Conservation (phyloP, 2,329 filamentous ascomycete species). For the Ceratocystis ficicola region DNA sequence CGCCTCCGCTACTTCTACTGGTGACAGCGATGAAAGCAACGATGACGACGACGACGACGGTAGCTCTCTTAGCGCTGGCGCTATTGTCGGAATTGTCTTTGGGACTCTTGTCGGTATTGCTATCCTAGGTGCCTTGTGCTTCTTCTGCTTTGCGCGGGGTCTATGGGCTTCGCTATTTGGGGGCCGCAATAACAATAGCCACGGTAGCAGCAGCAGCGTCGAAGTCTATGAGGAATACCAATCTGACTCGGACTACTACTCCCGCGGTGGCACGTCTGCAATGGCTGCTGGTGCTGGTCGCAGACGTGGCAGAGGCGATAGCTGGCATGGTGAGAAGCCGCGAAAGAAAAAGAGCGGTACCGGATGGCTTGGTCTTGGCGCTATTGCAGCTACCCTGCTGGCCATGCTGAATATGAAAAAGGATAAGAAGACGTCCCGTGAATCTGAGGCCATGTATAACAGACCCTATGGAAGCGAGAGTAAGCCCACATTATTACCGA, state of each 20-base stretch:
- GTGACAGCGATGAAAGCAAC: constrained; percentile 34
- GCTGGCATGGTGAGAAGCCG: constrained; percentile 35
- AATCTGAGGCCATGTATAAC: constrained; percentile 14
- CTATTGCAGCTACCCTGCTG: constrained; percentile 40
- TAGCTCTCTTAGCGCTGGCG: constrained; percentile 51
- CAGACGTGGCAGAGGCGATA: constrained; percentile 19
- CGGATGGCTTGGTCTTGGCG: constrained; percentile 43
- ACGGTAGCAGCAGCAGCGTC: constrained; percentile 36
- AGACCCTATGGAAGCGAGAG: constrained; percentile 15
- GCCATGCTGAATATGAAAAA: constrained; percentile 44
- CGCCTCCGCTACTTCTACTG: constrained; percentile 37
- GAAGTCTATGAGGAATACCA: constrained; percentile 33
- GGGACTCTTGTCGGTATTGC: constrained; percentile 55
- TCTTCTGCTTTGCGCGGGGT: constrained; percentile 57
- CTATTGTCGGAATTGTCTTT: constrained; percentile 71
- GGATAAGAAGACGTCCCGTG: constrained; percentile 33
- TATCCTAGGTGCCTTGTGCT: constrained; percentile 57
- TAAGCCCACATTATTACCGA: constrained; percentile 13
- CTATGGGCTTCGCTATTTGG: constrained; percentile 54
- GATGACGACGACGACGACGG: constrained; percentile 30
- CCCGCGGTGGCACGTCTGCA: constrained; percentile 25
- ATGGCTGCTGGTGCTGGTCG: constrained; percentile 18
- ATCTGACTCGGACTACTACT: constrained; percentile 31
- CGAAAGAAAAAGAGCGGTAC: constrained; percentile 38
- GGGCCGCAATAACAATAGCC: constrained; percentile 27